These are phyloP conservation scores for Pichia eremophila DNA, from an alignment of 805 yeast genomes.

Conservation along the genomic window DNA sequence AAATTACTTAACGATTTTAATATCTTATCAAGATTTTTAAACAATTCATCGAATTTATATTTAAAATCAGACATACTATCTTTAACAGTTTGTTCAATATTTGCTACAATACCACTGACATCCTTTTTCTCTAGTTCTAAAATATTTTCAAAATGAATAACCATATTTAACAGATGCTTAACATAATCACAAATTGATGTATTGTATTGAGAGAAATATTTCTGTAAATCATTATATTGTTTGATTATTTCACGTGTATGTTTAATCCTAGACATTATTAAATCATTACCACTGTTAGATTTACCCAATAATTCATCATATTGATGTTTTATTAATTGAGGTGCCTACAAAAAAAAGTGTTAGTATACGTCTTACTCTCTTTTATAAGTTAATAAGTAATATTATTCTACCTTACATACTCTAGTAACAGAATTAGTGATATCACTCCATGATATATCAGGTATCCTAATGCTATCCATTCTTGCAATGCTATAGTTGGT, in stretches of 20 bases:
- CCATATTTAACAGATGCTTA: not conserved
- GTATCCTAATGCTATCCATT: conserved; percentile 9
- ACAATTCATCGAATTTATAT: not conserved
- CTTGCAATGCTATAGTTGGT: not conserved
- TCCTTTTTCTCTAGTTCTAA: conserved; percentile 8
- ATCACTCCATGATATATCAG: conserved; percentile 22
- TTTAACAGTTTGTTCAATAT: not conserved
- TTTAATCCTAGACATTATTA: conserved; percentile 1
- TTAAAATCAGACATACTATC: not conserved
- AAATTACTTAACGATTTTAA: conserved; percentile 16
- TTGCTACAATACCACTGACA: not conserved
- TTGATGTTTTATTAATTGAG: conserved; percentile 9
- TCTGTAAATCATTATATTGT: not conserved
- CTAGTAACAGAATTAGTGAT: conserved; percentile 18
- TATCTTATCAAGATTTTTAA: conserved; percentile 2
- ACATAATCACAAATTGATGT: not conserved
- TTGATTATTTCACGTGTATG: conserved; percentile 1
- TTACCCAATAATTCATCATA: not conserved
- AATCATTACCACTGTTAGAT: not conserved
- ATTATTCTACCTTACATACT: conserved; percentile 9
- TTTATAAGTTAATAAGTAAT: too few species aligned
- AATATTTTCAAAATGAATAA: conserved; percentile 9
- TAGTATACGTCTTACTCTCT: not conserved
- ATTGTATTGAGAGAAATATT: not conserved
- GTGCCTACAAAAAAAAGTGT: conserved; percentile 6